Base-by-base conservation (phyloP, 1,284 basidiomycete species). In the Omphalotus olearius region DNA sequence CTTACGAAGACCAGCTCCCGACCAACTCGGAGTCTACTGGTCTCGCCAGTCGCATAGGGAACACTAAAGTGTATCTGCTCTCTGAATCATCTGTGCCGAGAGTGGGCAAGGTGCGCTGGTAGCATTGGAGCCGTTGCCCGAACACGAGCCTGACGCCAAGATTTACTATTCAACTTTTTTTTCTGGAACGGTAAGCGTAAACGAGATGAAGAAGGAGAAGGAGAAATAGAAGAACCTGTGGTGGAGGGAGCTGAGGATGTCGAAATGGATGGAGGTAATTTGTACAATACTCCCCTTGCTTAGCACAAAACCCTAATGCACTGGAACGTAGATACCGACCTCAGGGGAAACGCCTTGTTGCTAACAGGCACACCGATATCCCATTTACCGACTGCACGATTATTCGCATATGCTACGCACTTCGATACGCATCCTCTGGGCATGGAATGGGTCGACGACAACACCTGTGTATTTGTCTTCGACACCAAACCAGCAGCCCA, bases 371-470 rank as follows among this genome's bases (percentile, higher is more conserved):
- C 76, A 11, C 85, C 87, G 3, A 85, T 90, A 51, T 73, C 81
- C 3, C 78, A 82, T 60, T 74, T 91, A 9, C 78, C 84, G 16
- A 90, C 88, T 4, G 71, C 76, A 4, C 76, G 81, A 47, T 73
- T 89, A 50, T 91, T 91, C 61, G 88, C 83, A 0, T 91, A 91
- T 59, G 82, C 82, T 20, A 83, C 81, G 1, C 81, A 89, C 58
- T 88, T 85, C 60, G 80, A 85, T 44, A 74, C 79, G 0, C 73
- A 77, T 20, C 88, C 88, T 0, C 74, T 88, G 53, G 83, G 75
- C 1, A 68, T 88, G 7, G 86, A 91, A 65, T 90, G 88, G 88
- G 74, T 91, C 7, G 80, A 89, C 62, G 88, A 91, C 67, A 82
- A 71, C 25, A 87, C 85, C 25, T 90, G 87, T 60, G 75, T 91